phyloP scores from a whole-genome alignment of 164 flowering plant species.

The Taxillus chinensis region DNA sequence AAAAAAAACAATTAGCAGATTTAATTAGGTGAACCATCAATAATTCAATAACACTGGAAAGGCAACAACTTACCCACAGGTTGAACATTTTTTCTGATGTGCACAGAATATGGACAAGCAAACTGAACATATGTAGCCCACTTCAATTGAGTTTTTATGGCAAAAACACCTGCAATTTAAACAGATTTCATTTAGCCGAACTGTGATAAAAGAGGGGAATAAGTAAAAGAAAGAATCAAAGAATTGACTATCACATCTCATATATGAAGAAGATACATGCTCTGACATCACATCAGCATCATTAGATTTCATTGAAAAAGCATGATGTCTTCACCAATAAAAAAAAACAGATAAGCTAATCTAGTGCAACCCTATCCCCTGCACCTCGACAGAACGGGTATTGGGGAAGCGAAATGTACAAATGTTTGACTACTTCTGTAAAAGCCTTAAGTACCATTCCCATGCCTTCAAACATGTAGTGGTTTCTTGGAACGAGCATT shows the following conservation, averaged over 20 bases:
- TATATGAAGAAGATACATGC: too few species aligned
- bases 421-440: too few species aligned
- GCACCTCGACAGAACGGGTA: too few species aligned
- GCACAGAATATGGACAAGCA: slow-evolving; percentile 91
- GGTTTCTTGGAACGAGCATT: too few species aligned
- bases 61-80: slow-evolving; percentile 73
- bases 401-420: too few species aligned
- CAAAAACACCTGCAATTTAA: slow-evolving; percentile 83
- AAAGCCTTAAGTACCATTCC: too few species aligned
- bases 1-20: not conserved
- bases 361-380: too few species aligned
- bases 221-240: not conserved
- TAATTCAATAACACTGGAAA: not conserved
- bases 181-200: slow-evolving; percentile 1
- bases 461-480: too few species aligned
- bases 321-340: too few species aligned
- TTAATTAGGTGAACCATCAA: not conserved
- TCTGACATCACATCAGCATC: not conserved
- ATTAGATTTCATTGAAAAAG: not conserved
- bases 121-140: slow-evolving; percentile 96
- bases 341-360: too few species aligned
- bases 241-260: too few species aligned
- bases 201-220: not conserved
- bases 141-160: slow-evolving; percentile 88
- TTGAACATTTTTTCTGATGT: slow-evolving; percentile 90